Base-by-base conservation (phyloP, 768 basidiomycete genomes). In the Leucosporidium yakuticum region DNA sequence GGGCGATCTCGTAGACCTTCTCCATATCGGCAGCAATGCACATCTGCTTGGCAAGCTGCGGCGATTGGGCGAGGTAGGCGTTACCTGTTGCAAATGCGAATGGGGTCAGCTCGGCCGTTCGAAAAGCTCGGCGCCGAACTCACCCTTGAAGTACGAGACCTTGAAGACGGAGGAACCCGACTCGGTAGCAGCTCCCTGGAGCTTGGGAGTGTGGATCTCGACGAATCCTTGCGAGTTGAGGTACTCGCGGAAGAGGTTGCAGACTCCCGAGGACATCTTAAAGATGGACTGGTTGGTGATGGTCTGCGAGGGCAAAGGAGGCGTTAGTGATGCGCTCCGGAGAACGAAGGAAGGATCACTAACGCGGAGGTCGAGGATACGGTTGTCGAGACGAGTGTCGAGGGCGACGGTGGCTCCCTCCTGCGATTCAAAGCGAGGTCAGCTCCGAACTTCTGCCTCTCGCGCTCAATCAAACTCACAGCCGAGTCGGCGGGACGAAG, bases 31-130 rank as follows among this genome's bases (percentile, higher is more conserved):
- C 93, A 44, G 96, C 92, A 75, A 99, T 98, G 68, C 89, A 90
- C 96, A 99, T 99, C 80, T 99, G 96, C 80, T 99, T 99, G 60
- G 93, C 91, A 21, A 98, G 83, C 77, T 99, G 96, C 50, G 96
- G 96, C 49, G 90, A 93, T 79, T 99, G 96, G 25, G 96, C 96
- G 50, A 99, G 84, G 82, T 84, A 99, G 4, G 96, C 96, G 73
- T 79, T 84, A 36, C 90, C 93, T 95, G 73, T 32, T 39, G 27
- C 17, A 60, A 51, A 36, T 12, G 8, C 8, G 2, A 44, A 27
- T 19, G 27, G 4, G 19, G 51, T 47, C 49, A 19, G 48, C 49
- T 34, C 48, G 29, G 25, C 25, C 21, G 8, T 29, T 51, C 15
- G 14, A 0, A 21, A 51, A 19, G 50, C 57, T n/a, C 27, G n/a